Evolutionary conservation across 352 stramenopile species (phyloP).

Genomic region (Pythium folliculosum): DNA sequence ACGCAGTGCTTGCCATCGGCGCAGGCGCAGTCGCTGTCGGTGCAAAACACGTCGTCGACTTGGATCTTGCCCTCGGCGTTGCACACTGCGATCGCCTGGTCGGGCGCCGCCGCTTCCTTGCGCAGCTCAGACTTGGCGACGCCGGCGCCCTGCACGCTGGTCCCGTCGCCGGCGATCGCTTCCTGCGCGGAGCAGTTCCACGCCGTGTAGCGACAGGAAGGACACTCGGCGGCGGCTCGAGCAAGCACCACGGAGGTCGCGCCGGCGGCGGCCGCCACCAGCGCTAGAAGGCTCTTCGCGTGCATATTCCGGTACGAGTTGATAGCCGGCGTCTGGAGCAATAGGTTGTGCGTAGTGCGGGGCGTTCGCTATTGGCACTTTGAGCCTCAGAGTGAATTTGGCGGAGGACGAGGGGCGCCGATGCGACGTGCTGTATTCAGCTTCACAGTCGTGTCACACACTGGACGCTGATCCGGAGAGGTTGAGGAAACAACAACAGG

Average conservation of each 20-base stretch:
- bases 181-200: slow-evolving; percentile 55
- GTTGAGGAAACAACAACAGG: slow-evolving; percentile 22
- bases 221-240: slow-evolving; percentile 38
- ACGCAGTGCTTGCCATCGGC: slow-evolving; percentile 51
- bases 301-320: slow-evolving; percentile 1
- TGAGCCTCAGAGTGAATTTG: background rate
- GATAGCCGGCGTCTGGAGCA: background rate
- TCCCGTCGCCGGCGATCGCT: background rate
- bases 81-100: slow-evolving; percentile 47
- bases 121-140: slow-evolving; percentile 17
- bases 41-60: slow-evolving; percentile 84
- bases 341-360: background rate
- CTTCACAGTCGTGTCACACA: slow-evolving; percentile 22
- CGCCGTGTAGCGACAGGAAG: slow-evolving; percentile 60
- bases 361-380: background rate
- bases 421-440: background rate
- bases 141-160: slow-evolving; percentile 12
- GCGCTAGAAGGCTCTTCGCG: slow-evolving; percentile 18
- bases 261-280: slow-evolving; percentile 21
- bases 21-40: slow-evolving; percentile 59
- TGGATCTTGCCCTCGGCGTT: slow-evolving; percentile 57
- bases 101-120: slow-evolving; percentile 4
- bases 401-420: background rate
- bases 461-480: slow-evolving; percentile 20
- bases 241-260: slow-evolving; percentile 20